These are phyloP conservation scores for Solanum ossicruentum DNA, from an alignment of 257 asterid species.

Conservation along the genomic window DNA sequence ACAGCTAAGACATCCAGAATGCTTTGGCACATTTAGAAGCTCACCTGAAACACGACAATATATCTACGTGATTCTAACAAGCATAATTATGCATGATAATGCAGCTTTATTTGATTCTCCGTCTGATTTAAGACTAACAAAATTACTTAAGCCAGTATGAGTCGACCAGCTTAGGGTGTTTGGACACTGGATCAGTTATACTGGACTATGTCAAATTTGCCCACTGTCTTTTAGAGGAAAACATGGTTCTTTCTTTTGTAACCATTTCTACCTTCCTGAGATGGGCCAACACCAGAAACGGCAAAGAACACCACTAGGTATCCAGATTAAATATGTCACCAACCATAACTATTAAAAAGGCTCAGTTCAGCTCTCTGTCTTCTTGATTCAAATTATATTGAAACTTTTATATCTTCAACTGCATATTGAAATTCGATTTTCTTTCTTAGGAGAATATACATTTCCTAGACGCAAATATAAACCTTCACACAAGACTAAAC, in stretches of 20 bases:
- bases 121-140: not conserved
- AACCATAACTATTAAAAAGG: not conserved
- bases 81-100: not conserved
- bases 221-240: not conserved
- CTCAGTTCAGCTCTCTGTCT: not conserved
- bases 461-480: not conserved
- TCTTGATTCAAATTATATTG: not conserved
- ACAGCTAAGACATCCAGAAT: not conserved
- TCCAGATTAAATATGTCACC: not conserved
- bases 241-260: not conserved
- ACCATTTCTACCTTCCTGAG: not conserved
- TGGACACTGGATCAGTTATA: not conserved
- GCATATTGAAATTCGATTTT: not conserved
- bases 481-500: not conserved
- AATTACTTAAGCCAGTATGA: not conserved
- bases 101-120: not conserved
- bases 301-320: not conserved
- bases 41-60: not conserved
- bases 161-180: not conserved
- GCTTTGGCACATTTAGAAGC: not conserved
- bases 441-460: not conserved
- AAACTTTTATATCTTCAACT: not conserved
- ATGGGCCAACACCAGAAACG: not conserved
- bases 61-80: not conserved
- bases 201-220: not conserved